Evolutionary conservation across 768 basidiomycete species (phyloP).

Genomic region (Suillus ampliporus): DNA sequence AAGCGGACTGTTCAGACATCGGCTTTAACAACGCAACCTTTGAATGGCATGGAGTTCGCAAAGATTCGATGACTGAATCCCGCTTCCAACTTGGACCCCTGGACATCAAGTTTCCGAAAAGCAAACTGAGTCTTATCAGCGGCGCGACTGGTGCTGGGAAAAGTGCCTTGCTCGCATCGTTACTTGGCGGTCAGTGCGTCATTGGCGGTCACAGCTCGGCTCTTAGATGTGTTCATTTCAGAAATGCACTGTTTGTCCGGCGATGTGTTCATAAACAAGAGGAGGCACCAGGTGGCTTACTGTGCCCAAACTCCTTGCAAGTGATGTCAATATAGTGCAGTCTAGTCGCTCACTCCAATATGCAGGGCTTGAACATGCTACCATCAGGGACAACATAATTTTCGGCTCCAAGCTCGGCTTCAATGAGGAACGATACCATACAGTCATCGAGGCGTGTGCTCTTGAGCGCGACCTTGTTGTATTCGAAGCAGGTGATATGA

Average conservation of each 20-base stretch:
- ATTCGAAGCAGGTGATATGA: conserved; percentile 78
- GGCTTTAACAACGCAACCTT: conserved; percentile 63
- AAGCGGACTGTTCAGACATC: conserved; percentile 30
- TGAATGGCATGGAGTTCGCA: conserved; percentile 55
- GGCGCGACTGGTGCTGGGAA: conserved; percentile 77
- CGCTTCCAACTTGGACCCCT: conserved; percentile 64
- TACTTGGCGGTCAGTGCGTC: conserved; percentile 63
- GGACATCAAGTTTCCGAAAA: conserved; percentile 60
- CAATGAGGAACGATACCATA: conserved; percentile 66
- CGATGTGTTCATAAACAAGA: conserved; percentile 58
- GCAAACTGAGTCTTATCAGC: conserved; percentile 61
- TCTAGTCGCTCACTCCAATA: conserved; percentile 27
- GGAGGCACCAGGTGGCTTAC: conserved; percentile 65
- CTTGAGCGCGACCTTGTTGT: conserved; percentile 72
- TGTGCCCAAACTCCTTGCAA: conserved; percentile 70
- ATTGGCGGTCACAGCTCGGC: conserved; percentile 9
- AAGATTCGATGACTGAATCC: conserved; percentile 32
- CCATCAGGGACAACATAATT: conserved; percentile 81
- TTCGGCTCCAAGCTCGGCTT: conserved; percentile 68
- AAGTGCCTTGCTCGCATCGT: conserved; percentile 62
- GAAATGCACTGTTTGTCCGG: conserved; percentile 67
- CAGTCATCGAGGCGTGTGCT: conserved; percentile 77
- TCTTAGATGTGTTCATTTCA: conserved; percentile 26
- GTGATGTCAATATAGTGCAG: conserved; percentile 22
- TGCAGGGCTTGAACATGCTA: conserved; percentile 78